phyloP scores from a whole-genome alignment of 2,329 filamentous ascomycete species.

The Zarea fungicola region DNA sequence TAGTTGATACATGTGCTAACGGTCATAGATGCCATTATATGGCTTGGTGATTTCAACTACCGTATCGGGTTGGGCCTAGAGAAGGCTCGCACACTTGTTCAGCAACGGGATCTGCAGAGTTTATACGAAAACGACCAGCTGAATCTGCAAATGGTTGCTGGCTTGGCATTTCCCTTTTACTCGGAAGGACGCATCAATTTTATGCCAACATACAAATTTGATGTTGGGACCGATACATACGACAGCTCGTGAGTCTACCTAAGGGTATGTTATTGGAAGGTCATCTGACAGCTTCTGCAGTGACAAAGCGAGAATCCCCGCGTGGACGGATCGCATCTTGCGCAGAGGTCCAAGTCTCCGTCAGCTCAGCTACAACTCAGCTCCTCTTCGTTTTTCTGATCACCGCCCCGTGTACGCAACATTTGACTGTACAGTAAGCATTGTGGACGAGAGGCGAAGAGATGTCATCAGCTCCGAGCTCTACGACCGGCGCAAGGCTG shows the following conservation, averaged over 20 bases:
- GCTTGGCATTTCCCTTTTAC: constrained; percentile 84
- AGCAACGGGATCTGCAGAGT: constrained; percentile 65
- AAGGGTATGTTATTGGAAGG: too few relatives aligned
- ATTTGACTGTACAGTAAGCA: constrained; percentile 77
- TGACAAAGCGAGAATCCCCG: constrained; percentile 90
- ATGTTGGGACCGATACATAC: constrained; percentile 81
- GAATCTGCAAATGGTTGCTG: constrained; percentile 94
- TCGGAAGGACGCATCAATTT: constrained; percentile 86
- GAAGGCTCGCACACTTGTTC: constrained; percentile 67
- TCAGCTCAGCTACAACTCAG: constrained; percentile 77
- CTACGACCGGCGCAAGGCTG: constrained; percentile 63
- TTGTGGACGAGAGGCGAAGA: constrained; percentile 70
- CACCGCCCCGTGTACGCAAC: constrained; percentile 91
- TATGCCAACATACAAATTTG: constrained; percentile 91
- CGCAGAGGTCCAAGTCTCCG: constrained; percentile 78
- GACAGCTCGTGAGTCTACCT: constrained; percentile 73
- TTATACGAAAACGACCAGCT: constrained; percentile 93
- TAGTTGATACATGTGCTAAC: constrained; percentile 17
- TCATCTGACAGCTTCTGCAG: constrained; percentile 25
- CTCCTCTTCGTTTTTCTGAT: constrained; percentile 83
- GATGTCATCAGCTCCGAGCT: constrained; percentile 68
- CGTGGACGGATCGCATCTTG: constrained; percentile 93
- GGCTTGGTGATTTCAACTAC: constrained; percentile 98
- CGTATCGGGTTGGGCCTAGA: constrained; percentile 82
- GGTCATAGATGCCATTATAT: constrained; percentile 65